These are phyloP conservation scores for Ogataea thermomethanolica DNA, from an alignment of 805 yeast genomes.

Conservation along the genomic window DNA sequence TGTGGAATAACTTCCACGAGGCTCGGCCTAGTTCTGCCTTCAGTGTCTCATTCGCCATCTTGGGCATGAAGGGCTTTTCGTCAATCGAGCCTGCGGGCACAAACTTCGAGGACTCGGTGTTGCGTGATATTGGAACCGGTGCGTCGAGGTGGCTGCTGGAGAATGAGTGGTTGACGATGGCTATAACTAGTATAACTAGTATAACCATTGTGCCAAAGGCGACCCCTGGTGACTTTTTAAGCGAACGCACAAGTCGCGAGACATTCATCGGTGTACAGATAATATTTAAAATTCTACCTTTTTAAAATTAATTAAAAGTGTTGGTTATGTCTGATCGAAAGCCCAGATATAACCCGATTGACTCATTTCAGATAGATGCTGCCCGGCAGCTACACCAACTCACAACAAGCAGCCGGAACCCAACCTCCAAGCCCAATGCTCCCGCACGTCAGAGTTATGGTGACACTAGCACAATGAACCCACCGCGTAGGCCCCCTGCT, in stretches of 20 bases:
- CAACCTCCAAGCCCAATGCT: constrained; percentile 7
- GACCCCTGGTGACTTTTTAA: constrained; percentile 18
- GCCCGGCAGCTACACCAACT: constrained; percentile 62
- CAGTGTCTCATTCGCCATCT: constrained; percentile 74
- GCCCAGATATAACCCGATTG: constrained; percentile 37
- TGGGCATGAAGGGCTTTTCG: constrained; percentile 68
- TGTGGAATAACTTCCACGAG: constrained; percentile 90
- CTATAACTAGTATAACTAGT: constrained; percentile 17
- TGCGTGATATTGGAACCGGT: constrained; percentile 20
- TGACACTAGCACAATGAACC: no score
- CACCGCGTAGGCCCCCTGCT: background rate
- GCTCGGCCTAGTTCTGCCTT: constrained; percentile 83
- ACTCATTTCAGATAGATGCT: constrained; percentile 51
- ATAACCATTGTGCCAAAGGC: constrained; percentile 18
- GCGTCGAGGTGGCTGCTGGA: constrained; percentile 19
- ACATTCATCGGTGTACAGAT: constrained; percentile 1
- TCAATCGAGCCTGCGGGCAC: constrained; percentile 1
- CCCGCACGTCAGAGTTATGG: no score
- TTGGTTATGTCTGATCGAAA: constrained; percentile 4
- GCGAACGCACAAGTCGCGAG: constrained; percentile 8
- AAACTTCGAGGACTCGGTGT: background rate
- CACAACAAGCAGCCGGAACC: constrained; percentile 44
- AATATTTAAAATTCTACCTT: background rate
- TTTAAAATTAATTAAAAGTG: background rate
- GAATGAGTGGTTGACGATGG: constrained; percentile 19